Evolutionary conservation across 108 stramenopile genomes (phyloP).

Genomic region (Nitzschia inconspicua): DNA sequence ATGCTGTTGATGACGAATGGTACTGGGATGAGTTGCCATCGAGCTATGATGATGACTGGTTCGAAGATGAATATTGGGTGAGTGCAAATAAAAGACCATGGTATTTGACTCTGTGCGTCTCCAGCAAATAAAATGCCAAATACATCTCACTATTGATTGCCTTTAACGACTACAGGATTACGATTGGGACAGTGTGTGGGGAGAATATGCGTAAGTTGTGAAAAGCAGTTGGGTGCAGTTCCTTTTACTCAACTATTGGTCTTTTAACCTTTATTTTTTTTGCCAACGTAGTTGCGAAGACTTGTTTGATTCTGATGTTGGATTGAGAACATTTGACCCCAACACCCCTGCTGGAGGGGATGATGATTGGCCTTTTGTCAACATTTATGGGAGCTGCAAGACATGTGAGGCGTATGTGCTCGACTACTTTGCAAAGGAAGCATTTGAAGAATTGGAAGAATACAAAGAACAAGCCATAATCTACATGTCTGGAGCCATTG

Average conservation of each 20-base stretch:
- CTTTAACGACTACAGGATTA: no score
- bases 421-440: constrained; percentile 45
- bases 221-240: neutral
- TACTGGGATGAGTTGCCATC: constrained; percentile 30
- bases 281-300: constrained; percentile 27
- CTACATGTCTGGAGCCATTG: constrained; percentile 19
- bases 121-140: no score
- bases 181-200: constrained; percentile 49
- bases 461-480: constrained; percentile 25
- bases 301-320: constrained; percentile 39
- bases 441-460: constrained; percentile 31
- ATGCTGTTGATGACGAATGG: constrained; percentile 22
- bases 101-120: no score
- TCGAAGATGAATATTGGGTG: constrained; percentile 35
- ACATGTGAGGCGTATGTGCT: constrained; percentile 44
- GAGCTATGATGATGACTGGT: constrained; percentile 34
- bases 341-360: constrained; percentile 26
- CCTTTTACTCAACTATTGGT: neutral
- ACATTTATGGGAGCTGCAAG: constrained; percentile 45
- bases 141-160: no score
- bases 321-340: neutral
- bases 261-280: neutral
- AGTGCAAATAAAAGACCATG: no score
- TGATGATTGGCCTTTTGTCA: constrained; percentile 45
- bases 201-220: constrained; percentile 31